Conservation (phyloP, 371 early-diverging fungal species). For the Gilbertella persicaria region DNA sequence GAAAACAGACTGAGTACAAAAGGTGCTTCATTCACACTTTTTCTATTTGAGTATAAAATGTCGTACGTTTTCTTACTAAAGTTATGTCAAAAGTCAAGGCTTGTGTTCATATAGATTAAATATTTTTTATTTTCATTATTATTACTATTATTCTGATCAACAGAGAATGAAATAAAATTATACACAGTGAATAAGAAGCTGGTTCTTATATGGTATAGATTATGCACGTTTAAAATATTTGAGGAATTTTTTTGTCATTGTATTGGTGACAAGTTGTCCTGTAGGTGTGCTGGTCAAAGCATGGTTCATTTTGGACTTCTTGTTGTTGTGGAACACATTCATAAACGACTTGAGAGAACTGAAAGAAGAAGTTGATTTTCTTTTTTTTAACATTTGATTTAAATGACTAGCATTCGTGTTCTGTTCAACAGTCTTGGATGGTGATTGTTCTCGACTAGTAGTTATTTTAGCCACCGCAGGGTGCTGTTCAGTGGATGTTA, state of each 20-base stretch:
- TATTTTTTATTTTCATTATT: slow-evolving; percentile 1
- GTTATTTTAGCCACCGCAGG: too few relatives aligned
- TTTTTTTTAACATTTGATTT: slow-evolving; percentile 5
- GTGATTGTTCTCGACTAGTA: too few relatives aligned
- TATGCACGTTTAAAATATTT: slow-evolving; percentile 5
- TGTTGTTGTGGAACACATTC: slow-evolving; percentile 3
- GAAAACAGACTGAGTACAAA: too few relatives aligned
- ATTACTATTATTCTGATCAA: slow-evolving; percentile 1
- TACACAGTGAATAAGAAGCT: too few relatives aligned
- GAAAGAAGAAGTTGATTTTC: slow-evolving; percentile 13
- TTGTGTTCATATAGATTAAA: neutral
- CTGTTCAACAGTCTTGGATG: too few relatives aligned
- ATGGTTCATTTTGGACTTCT: slow-evolving; percentile 6
- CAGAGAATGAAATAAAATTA: neutral
- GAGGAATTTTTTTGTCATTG: slow-evolving; percentile 1
- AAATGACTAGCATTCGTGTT: neutral
- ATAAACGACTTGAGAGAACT: slow-evolving; percentile 15
- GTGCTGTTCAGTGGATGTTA: neutral
- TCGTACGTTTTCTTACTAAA: too few relatives aligned
- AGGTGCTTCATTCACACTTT: too few relatives aligned
- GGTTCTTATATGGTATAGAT: neutral
- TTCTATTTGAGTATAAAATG: too few relatives aligned
- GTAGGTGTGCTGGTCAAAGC: neutral
- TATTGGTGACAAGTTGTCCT: too few relatives aligned
- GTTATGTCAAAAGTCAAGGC: too few relatives aligned